phyloP scores from a whole-genome alignment of 768 basidiomycete genomes.

The Naganishia vishniacii region DNA sequence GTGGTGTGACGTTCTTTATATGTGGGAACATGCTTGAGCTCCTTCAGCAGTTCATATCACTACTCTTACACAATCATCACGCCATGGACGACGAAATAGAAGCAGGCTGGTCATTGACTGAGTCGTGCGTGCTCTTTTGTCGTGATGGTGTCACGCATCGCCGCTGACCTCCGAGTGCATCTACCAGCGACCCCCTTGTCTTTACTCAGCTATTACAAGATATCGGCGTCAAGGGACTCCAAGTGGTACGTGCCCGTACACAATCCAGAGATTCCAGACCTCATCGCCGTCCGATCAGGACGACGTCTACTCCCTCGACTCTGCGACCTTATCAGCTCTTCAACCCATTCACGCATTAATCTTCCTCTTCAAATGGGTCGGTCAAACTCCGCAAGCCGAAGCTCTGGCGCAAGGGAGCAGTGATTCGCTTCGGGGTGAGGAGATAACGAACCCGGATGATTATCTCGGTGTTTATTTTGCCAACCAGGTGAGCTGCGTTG shows the following conservation, averaged over 20 bases:
- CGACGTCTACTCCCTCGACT: conserved; percentile 46
- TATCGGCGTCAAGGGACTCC: conserved; percentile 45
- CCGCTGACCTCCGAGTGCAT: not conserved
- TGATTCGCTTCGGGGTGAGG: conserved; percentile 35
- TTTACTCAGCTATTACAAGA: conserved; percentile 44
- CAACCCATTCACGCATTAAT: conserved; percentile 84
- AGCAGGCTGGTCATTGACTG: conserved; percentile 46
- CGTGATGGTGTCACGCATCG: not conserved
- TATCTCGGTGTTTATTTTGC: conserved; percentile 71
- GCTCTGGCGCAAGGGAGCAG: conserved; percentile 35
- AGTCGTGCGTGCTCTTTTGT: conserved; percentile 31
- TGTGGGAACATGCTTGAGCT: no score
- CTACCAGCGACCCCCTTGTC: conserved; percentile 39
- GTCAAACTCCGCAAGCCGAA: conserved; percentile 34
- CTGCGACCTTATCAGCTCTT: conserved; percentile 59
- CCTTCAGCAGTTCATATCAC: not conserved
- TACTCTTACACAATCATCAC: not conserved
- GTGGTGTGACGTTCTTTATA: not conserved
- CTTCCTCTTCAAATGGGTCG: conserved; percentile 96
- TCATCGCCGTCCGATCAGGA: conserved; percentile 32
- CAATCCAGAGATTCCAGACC: not conserved
- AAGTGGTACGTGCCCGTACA: conserved; percentile 37
- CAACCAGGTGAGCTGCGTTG: conserved; percentile 56
- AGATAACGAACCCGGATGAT: conserved; percentile 46
- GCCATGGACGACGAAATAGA: conserved; percentile 38